Conservation (phyloP, 1,284 basidiomycete species). For the Sporisorium scitamineum region DNA sequence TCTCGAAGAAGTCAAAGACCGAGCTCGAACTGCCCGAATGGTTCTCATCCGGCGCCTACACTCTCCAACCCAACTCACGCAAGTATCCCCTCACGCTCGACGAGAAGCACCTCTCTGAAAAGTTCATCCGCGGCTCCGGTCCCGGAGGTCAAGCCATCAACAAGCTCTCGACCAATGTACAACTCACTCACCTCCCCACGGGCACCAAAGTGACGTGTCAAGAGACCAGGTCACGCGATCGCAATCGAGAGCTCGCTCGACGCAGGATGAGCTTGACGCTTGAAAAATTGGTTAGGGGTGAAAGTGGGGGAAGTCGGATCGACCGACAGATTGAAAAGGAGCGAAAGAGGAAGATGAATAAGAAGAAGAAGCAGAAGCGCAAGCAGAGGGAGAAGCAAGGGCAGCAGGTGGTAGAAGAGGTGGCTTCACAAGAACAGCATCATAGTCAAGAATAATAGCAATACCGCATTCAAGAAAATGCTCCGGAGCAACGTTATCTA, state of each 20-base stretch:
- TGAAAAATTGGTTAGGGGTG: constrained; percentile 51
- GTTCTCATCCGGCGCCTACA: constrained; percentile 56
- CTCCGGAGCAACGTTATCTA: neutral
- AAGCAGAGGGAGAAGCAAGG: constrained; percentile 21
- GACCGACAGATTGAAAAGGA: constrained; percentile 54
- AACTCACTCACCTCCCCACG: constrained; percentile 60
- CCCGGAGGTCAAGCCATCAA: constrained; percentile 69
- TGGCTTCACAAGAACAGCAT: neutral
- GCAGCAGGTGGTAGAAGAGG: neutral
- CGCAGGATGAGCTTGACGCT: constrained; percentile 55
- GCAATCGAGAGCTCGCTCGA: constrained; percentile 59
- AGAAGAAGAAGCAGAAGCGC: constrained; percentile 60
- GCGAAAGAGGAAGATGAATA: constrained; percentile 50
- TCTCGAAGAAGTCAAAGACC: constrained; percentile 2
- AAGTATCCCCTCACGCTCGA: constrained; percentile 62
- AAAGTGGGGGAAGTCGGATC: constrained; percentile 41
- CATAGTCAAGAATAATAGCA: neutral
- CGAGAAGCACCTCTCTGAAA: constrained; percentile 59
- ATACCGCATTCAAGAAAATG: neutral
- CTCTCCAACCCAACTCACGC: constrained; percentile 49
- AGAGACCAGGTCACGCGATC: constrained; percentile 55
- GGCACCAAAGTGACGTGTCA: constrained; percentile 62
- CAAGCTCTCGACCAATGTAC: constrained; percentile 63
- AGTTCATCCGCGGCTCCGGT: constrained; percentile 66
- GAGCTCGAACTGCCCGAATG: constrained; percentile 42